phyloP scores from a whole-genome alignment of 768 basidiomycete genomes.

The Mycena indigotica region DNA sequence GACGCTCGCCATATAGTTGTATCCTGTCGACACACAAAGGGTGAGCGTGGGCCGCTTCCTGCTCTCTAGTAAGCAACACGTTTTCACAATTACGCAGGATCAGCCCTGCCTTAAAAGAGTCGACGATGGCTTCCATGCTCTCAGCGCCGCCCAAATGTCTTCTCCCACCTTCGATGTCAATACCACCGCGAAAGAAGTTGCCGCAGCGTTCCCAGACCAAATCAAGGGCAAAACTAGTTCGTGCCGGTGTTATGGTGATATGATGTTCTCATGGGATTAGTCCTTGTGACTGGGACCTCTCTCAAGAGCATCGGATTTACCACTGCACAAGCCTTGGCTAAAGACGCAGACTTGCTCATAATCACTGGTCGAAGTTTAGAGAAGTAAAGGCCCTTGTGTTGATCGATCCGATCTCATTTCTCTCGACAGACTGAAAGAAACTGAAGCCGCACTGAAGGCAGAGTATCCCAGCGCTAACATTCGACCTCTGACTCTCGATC shows the following conservation, averaged over 20 bases:
- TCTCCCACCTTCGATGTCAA: neutral
- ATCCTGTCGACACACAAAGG: no score
- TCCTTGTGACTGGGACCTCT: neutral
- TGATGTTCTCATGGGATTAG: constrained; percentile 1
- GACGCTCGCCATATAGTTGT: no score
- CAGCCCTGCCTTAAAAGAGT: no score
- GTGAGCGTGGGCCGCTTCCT: no score
- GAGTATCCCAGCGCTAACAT: constrained; percentile 1
- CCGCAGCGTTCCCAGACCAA: neutral
- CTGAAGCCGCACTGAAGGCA: constrained; percentile 5
- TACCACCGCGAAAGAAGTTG: constrained; percentile 12
- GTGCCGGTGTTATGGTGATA: neutral
- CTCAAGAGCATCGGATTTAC: neutral
- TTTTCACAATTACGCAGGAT: no score
- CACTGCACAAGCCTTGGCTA: neutral
- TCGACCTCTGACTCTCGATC: neutral
- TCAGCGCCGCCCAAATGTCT: no score
- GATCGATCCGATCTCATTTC: neutral
- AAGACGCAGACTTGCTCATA: neutral
- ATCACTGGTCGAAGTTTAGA: constrained; percentile 2
- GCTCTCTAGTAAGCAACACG: no score
- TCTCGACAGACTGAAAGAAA: neutral
- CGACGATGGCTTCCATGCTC: no score
- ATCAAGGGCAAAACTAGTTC: constrained; percentile 10
- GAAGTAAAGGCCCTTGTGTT: no score